These are phyloP conservation scores for Yarrowia phangngaensis DNA, from an alignment of 805 yeast genomes.

Conservation along the genomic window DNA sequence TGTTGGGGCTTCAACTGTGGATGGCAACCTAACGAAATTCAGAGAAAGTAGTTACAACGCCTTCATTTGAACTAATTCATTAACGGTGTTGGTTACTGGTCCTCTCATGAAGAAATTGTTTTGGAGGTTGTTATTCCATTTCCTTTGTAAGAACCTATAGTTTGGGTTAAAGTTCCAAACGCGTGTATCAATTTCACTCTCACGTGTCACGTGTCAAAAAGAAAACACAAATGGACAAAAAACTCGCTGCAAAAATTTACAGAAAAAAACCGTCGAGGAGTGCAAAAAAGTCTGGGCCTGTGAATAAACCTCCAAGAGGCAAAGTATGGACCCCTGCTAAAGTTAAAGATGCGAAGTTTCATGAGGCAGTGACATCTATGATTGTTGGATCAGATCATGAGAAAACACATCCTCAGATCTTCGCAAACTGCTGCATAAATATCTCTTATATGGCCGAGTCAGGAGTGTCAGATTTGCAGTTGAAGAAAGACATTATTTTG, in stretches of 20 bases:
- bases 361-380: neutral
- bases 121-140: too few species aligned
- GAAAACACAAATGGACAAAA: constrained; percentile 12
- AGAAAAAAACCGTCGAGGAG: neutral
- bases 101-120: too few species aligned
- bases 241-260: constrained; percentile 7
- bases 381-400: too few species aligned
- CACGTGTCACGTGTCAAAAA: neutral
- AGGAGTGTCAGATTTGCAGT: constrained; percentile 17
- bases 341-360: constrained; percentile 12
- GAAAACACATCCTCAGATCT: constrained; percentile 3
- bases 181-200: neutral
- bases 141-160: too few species aligned
- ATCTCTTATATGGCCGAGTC: constrained; percentile 22
- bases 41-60: too few species aligned
- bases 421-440: constrained; percentile 11
- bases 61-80: too few species aligned
- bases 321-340: neutral
- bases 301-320: neutral
- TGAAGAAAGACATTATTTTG: constrained; percentile 17
- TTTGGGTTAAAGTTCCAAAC: too few species aligned
- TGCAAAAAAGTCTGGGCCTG: neutral
- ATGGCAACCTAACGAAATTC: too few species aligned
- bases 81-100: too few species aligned
- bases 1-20: too few species aligned